Evolutionary conservation across 345 rosid genomes (phyloP).

Genomic region (Nephelium lappaceum): DNA sequence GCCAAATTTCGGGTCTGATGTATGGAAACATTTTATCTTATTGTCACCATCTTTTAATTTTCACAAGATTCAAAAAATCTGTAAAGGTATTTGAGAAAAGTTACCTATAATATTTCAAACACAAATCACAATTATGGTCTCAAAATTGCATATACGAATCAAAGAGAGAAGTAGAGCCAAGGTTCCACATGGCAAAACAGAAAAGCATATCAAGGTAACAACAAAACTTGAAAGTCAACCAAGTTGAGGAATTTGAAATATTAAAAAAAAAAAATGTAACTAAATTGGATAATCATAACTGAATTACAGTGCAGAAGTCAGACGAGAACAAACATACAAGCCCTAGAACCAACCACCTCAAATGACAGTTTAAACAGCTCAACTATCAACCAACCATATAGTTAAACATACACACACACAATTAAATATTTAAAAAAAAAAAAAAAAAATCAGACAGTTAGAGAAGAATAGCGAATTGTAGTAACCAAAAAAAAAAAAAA

Average conservation of each 20-base stretch:
- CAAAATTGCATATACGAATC: neutral
- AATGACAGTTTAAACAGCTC: conserved; percentile 30
- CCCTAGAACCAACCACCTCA: conserved; percentile 27
- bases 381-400: conserved; percentile 21
- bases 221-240: conserved; percentile 39
- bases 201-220: conserved; percentile 20
- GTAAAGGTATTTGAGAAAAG: neutral
- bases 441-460: neutral
- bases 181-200: conserved; percentile 18
- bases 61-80: neutral
- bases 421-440: neutral
- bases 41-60: neutral
- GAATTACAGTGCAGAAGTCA: conserved; percentile 26
- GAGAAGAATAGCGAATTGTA: neutral
- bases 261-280: neutral
- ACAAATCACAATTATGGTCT: conserved; percentile 5
- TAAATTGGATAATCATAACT: conserved; percentile 6
- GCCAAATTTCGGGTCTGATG: neutral
- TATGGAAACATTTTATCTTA: neutral
- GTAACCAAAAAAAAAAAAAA: neutral
- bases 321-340: conserved; percentile 15
- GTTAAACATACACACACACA: neutral
- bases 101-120: neutral
- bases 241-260: neutral
- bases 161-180: conserved; percentile 11